Base-by-base conservation (phyloP, 2,329 filamentous ascomycete genomes). In the Diaporthe citri region DNA sequence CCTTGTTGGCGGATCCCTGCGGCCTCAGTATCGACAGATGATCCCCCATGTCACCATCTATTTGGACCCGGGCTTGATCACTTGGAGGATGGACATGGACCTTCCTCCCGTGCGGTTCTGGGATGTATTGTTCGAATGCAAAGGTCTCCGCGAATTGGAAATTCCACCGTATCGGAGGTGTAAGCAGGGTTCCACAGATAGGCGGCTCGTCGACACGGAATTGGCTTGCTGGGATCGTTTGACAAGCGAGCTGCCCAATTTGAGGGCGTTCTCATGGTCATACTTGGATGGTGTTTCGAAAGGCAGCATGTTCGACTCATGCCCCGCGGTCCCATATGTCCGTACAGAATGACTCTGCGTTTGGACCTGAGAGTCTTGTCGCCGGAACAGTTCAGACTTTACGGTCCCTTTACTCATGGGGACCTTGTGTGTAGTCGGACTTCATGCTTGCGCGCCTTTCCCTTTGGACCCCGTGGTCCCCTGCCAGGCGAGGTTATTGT, bases 391-490 rank as follows among this genome's bases (percentile, higher is more conserved):
- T 43, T 46, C 59, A 31, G 5, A 2, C 20, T 2, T 8, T 4
- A 25, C 36, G 12, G n/a, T 41, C 17, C 10, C 9, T 57, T 57
- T 20, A 17, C 3, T 7, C 13, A 1, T 9, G 4, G 10, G 7
- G 52, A 56, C 28, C 1, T 4, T 20, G 1, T 0, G 1, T 34
- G 34, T 7, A 28, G 13, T 20, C 2, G 1, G 15, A 6, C 17
- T 7, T 5, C 28, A 7, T 17, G 28, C 52, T 4, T 4, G 2
- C 1, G 0, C 17, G 17, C 1, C 8, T 4, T 10, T 2, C 52
- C 25, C 6, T 2, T 0, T 7, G 52, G 52, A 31, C 52, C n/a
- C 12, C 25, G 25, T 3, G 9, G 10, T 12, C 10, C 51, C 6
- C n/a, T 25, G n/a, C 10, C 10, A n/a, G 51, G n/a, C n/a, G 10